These are phyloP conservation scores for Tetrapisispora iriomotensis DNA, from an alignment of 805 yeast species.

Conservation along the genomic window DNA sequence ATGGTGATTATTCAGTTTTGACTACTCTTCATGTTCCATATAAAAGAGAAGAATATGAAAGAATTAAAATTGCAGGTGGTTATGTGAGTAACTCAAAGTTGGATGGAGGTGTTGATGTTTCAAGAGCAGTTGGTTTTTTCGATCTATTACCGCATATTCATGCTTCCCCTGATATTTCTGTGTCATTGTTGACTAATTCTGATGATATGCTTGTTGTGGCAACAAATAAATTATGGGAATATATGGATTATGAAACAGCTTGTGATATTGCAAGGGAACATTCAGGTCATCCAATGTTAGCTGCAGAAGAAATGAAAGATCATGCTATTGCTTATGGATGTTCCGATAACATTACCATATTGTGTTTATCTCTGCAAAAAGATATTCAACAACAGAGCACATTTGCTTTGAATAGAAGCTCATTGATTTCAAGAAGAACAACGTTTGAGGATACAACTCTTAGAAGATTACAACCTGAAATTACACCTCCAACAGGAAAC, in stretches of 20 bases:
- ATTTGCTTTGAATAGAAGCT: conserved; percentile 30
- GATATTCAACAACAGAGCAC: conserved; percentile 28
- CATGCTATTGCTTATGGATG: conserved; percentile 92
- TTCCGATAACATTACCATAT: conserved; percentile 63
- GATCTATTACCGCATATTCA: conserved; percentile 79
- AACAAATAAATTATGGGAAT: conserved; percentile 77
- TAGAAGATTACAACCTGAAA: conserved; percentile 79
- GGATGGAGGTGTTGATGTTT: conserved; percentile 73
- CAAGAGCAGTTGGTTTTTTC: conserved; percentile 88
- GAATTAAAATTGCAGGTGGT: conserved; percentile 88
- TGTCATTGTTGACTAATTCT: conserved; percentile 48
- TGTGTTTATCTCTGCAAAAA: conserved; percentile 64
- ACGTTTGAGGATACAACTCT: conserved; percentile 66
- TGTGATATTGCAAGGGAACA: conserved; percentile 83
- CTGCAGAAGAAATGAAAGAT: conserved; percentile 89
- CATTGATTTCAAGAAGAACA: conserved; percentile 39
- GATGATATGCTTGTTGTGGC: conserved; percentile 84
- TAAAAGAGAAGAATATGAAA: conserved; percentile 62
- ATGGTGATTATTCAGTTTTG: conserved; percentile 68
- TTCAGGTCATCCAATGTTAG: conserved; percentile 73
- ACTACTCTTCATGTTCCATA: conserved; percentile 83
- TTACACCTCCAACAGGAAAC: conserved; percentile 90
- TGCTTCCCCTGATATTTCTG: conserved; percentile 74
- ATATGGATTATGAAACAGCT: conserved; percentile 70
- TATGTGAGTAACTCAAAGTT: conserved; percentile 77